Evolutionary conservation across 2,329 filamentous ascomycete genomes (phyloP), one percentile per base, ranked within the genome.

Genomic region (Diaporthe capsici): DNA sequence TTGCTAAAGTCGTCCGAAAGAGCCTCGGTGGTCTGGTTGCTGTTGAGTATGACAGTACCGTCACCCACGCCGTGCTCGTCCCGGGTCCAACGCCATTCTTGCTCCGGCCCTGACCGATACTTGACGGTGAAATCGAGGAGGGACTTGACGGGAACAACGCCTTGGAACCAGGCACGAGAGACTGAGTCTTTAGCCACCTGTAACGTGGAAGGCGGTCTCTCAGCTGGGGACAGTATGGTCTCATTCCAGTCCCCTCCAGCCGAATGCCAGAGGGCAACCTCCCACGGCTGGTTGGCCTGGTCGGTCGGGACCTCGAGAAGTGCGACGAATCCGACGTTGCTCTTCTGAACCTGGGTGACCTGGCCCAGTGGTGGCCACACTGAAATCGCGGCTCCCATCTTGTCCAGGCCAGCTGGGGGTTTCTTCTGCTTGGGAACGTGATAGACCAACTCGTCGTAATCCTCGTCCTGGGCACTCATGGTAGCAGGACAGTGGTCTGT

Each of bases 301-400:
- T 86, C 86, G 31, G 82, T 83, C 55, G 90, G 90, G 57, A 93
- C 90, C 79, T 96, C 92, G 44, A 98, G 87, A 17, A 96, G 84
- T 9, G 94, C 92, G 0, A 90, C 92, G 78, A 98, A 93, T 1
- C 83, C 82, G 53, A 93, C 86, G 80, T 88, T 79, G 2, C 81
- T 80, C 28, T 82, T 81, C 37, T 86, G 83, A 28, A 94, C 81
- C 67, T 90, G 87, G 2, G 94, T 95, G 34, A 94, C 89, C 81
- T 96, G 94, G 2, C 93, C 94, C 71, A 98, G 84, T 1, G 95
- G 91, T 17, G 96, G 96, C 80, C 92, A 92, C 76, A 87, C 88
- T 31, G 86, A 86, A 25, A 90, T 78, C 17, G 81, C 79, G 49
- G 83, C 81, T 9, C 82, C 83, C 84, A 87, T 87, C 2, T 76